Base-by-base conservation (phyloP, 768 basidiomycete species). In the Mycena vulgaris region DNA sequence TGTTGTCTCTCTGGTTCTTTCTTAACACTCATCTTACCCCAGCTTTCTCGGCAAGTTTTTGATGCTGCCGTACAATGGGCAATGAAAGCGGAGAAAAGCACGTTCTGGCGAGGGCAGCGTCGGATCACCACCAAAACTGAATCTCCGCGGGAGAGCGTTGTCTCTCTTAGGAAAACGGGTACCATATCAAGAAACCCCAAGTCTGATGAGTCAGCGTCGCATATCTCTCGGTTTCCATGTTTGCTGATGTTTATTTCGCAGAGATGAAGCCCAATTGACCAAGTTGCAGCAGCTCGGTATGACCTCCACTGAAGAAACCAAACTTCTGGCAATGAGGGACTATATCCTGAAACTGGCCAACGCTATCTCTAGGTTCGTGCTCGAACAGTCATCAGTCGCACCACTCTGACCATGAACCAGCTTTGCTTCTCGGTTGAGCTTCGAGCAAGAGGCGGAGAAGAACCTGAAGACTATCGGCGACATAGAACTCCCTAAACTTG, bases 21-120 rank as follows among this genome's bases (percentile, higher is more conserved):
- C 16, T 37, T 9, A 7, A 37, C 25, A 21, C 62, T 73, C 40
- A 68, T 47, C 23, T 60, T 6, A 4, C 37, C 57, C 35, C 23
- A 89, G 88, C 76, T 92, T 27, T 76, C 89, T 71, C 85, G 97
- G 49, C 89, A 91, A 57, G 90, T 97, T 33, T 91, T 97, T 65
- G 95, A 97, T 71, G 91, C 94, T 0, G 92, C 95, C 0, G 87
- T 96, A 21, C 86, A 90, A 48, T 98, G 97, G 94, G 96, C 97
- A 0, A 91, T 92, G 87, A 94, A 90, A 74, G 86, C 91, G 1
- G 93, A 95, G 27, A 93, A 92, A 73, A 89, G 91, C 0, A 86
- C 86, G 11, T 97, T 95, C 78, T 97, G 96, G 96, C 86, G 87
- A 70, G 85, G 84, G 7, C 84, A 87, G 23, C 83, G 88, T 37